Evolutionary conservation across 2,329 filamentous ascomycete genomes (phyloP).

Genomic region (Aquanectria penicillioides): DNA sequence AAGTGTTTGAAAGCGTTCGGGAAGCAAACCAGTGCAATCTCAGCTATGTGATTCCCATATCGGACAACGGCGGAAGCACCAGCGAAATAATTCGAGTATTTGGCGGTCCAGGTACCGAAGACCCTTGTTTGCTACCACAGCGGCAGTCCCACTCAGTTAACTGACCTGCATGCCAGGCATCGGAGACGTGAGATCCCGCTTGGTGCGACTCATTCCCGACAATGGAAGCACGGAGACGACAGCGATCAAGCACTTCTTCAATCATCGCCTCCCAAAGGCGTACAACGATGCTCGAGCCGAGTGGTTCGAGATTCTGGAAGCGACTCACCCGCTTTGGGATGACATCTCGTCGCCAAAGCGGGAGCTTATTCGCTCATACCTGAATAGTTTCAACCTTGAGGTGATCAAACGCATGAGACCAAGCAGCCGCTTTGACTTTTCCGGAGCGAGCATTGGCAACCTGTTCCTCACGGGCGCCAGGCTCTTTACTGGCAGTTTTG

Average conservation of each 20-base stretch:
- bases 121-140: background rate
- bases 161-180: conserved; percentile 61
- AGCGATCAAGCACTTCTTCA: conserved; percentile 86
- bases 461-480: conserved; percentile 85
- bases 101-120: conserved; percentile 80
- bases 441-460: conserved; percentile 80
- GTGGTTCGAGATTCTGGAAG: conserved; percentile 91
- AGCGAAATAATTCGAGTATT: conserved; percentile 95
- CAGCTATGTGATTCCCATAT: conserved; percentile 93
- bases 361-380: conserved; percentile 79
- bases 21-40: conserved; percentile 73
- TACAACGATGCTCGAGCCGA: conserved; percentile 74
- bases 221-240: conserved; percentile 70
- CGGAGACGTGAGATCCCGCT: conserved; percentile 63
- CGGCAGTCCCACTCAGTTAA: conserved; percentile 14
- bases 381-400: conserved; percentile 81
- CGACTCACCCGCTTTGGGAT: conserved; percentile 79
- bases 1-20: conserved; percentile 79
- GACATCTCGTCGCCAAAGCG: conserved; percentile 76
- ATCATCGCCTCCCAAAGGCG: conserved; percentile 76
- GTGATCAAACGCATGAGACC: conserved; percentile 81
- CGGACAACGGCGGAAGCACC: conserved; percentile 93
- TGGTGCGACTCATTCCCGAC: conserved; percentile 87
- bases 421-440: conserved; percentile 80
- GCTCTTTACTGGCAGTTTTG: conserved; percentile 91